Evolutionary conservation across 1,139 yeast species (phyloP), one percentile per base, ranked within the genome.

Genomic region (Pneumocystis carinii): DNA sequence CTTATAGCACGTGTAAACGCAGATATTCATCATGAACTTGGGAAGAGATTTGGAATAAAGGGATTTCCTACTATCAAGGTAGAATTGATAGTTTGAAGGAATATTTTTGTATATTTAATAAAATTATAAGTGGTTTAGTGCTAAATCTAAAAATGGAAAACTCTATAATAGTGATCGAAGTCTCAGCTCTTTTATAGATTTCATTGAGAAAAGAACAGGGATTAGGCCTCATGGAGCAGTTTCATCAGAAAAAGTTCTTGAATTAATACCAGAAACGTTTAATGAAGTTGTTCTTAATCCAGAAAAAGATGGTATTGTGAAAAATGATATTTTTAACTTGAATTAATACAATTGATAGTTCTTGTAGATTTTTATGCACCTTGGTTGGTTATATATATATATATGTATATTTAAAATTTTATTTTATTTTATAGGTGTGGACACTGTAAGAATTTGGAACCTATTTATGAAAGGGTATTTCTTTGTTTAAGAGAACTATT

Each of bases 391-490:
- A n/a, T n/a, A n/a, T n/a, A n/a, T 19, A 8, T 14, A 12, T 10
- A 2, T 7, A 36, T 6, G 59, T 37, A 17, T 15, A n/a, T 42
- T 61, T 55, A 37, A 59, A 19, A 14, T 37, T 56, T 56, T 36
- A 85, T 86, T 71, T 86, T 85, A 70, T 88, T 92, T 53, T 82
- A 81, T 63, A 87, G 94, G 95, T 87, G 95, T 71, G 80, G 87
- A 62, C 90, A 87, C 75, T 87, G 94, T 75, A 82, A 83, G 73
- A 79, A 77, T 63, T 74, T 87, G 71, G 79, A 80, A 71, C 94
- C 94, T 8, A 78, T 78, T 4, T 82, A 82, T 73, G 87, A 84
- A 66, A 76, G 80, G 70, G 76, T 85, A 59, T 84, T 85, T 1
- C 79, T 78, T 4, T 69, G 77, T 10, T 85, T 79, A 70, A 10